Percentiles rank a stretch among this genome's conserved stretches.
Conservation (phyloP, 768 basidiomycete species). For the Kwoniella sp. region DNA sequence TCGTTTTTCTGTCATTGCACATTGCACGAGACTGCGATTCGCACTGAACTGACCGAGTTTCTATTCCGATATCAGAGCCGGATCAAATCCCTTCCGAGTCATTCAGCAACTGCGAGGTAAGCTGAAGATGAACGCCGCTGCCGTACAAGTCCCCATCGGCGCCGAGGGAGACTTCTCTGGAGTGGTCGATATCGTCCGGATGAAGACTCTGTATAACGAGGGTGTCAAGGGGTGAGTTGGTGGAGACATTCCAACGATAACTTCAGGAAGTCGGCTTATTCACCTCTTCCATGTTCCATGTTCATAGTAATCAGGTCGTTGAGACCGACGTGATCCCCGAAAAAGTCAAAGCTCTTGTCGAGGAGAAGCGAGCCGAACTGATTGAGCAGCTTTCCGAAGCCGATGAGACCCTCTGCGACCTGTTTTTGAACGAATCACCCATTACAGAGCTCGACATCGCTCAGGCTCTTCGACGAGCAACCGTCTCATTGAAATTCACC, state of each 20-base stretch:
- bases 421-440: slow-evolving; percentile 79
- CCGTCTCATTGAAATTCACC: slow-evolving; percentile 83
- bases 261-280: no score
- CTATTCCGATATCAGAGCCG: slow-evolving; percentile 64
- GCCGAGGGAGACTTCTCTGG: slow-evolving; percentile 81
- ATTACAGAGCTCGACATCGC: slow-evolving; percentile 74
- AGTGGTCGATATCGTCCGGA: slow-evolving; percentile 89
- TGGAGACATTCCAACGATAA: no score
- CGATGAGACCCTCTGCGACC: slow-evolving; percentile 90
- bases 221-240: slow-evolving; percentile 81
- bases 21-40: no score
- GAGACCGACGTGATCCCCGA: slow-evolving; percentile 86
- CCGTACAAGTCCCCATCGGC: slow-evolving; percentile 94
- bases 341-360: slow-evolving; percentile 70
- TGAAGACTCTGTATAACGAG: slow-evolving; percentile 92
- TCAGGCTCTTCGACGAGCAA: slow-evolving; percentile 83
- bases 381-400: slow-evolving; percentile 95
- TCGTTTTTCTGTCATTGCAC: no score
- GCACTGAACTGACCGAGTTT: no score
- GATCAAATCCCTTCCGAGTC: slow-evolving; percentile 95
- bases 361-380: slow-evolving; percentile 82
- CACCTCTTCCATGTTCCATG: no score
- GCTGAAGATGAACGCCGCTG: slow-evolving; percentile 87
- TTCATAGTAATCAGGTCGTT: slow-evolving; percentile 72
- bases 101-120: slow-evolving; percentile 88